Evolutionary conservation across 495 filamentous ascomycete species (phyloP), one percentile per base, ranked within the genome.

Genomic region (Trichoderma orchidacearum): DNA sequence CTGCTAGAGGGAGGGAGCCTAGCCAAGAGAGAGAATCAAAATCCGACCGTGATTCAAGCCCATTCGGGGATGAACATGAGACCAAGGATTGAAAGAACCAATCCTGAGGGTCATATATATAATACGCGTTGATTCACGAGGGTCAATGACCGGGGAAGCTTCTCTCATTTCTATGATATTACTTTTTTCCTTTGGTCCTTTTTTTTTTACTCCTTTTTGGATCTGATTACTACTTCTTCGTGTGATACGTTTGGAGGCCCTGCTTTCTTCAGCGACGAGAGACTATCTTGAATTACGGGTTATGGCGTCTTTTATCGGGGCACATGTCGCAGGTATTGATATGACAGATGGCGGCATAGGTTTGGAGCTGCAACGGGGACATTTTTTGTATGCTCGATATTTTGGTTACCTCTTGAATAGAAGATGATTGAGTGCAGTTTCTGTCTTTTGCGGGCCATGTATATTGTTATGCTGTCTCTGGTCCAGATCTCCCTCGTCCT

Each of bases 61-160:
- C 78, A 8, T 81, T 81, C 62, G 73, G 76, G 11, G 78, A 81
- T 58, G 78, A 81, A 63, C 68, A 81, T 54, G 78, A 75, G 50
- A 66, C 75, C 32, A 62, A 70, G 51, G 71, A 74, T 52, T 72
- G 61, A 66, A 11, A 5, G 17, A 15, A 23, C 1, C 29, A 38
- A 29, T 52, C 30, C 18, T 56, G 50, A 51, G 45, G 17, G 56
- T 57, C 50, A 54, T 57, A 52, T 38, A 28, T 55, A 28, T 30
- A 41, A 11, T 30, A 28, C 5, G n/a, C 30, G 9, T 38, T 55
- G 23, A 28, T 21, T 29, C 34, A 15, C 32, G 18, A 17, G 28
- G 15, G 32, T 55, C 34, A 29, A 55, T 41, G 27, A 27, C 7
- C 28, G 0, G 30, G n/a, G 21, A 31, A 35, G 2, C 8, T n/a